Conservation (phyloP, 2,329 filamentous ascomycete species). For the Fusarium hostae region DNA sequence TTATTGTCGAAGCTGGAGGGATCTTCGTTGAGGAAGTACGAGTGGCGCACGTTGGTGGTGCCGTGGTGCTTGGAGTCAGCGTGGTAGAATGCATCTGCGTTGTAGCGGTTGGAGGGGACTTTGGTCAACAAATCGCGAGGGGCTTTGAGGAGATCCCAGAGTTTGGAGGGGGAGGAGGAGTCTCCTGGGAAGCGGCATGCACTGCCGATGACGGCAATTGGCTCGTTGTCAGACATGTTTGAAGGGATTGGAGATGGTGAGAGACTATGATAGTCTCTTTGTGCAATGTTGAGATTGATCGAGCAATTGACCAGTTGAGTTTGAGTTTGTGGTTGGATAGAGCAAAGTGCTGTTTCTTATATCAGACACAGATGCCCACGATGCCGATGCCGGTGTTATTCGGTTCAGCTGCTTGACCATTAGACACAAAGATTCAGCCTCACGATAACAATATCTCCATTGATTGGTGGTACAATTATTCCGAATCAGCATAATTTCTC, state of each 20-base stretch:
- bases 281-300: background rate
- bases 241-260: background rate
- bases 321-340: rapidly evolving
- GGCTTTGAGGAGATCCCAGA: background rate
- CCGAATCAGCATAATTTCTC: rapidly evolving
- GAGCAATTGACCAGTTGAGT: background rate
- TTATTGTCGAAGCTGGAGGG: constrained; percentile 41
- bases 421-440: background rate
- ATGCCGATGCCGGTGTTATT: background rate
- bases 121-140: background rate
- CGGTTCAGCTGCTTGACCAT: background rate
- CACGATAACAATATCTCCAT: background rate
- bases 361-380: rapidly evolving
- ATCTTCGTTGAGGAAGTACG: background rate
- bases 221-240: constrained; percentile 35
- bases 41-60: background rate
- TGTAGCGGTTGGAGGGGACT: background rate
- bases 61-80: background rate
- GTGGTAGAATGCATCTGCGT: background rate
- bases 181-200: constrained; percentile 54
- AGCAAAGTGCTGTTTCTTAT: background rate
- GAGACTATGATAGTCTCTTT: background rate
- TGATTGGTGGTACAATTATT: background rate
- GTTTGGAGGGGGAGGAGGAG: constrained; percentile 32
- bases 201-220: constrained; percentile 55